These are phyloP conservation scores for Russula brevipes DNA, from an alignment of 768 basidiomycete species.

Conservation along the genomic window DNA sequence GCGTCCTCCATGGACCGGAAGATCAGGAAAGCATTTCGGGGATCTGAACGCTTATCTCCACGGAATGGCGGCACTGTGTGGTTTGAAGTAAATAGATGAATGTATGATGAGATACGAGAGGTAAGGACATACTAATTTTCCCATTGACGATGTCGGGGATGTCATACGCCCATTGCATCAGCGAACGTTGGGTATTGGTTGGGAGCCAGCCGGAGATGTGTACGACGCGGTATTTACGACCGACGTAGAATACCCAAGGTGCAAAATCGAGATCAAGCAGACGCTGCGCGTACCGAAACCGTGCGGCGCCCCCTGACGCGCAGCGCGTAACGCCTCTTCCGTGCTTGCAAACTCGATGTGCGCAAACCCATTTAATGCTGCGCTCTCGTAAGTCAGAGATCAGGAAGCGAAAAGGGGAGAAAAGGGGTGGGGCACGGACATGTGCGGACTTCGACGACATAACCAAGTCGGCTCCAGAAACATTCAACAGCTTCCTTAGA, in stretches of 20 bases:
- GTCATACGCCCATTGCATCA: constrained; percentile 6
- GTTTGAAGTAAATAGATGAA: neutral
- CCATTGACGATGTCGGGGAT: neutral
- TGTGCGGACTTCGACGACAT: constrained; percentile 17
- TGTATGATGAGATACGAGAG: no score
- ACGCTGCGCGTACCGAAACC: constrained; percentile 15
- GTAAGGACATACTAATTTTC: neutral
- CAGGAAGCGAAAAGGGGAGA: neutral
- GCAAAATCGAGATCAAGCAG: constrained; percentile 16
- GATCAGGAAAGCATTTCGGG: neutral
- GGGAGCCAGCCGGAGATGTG: constrained; percentile 11
- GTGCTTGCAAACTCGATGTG: constrained; percentile 20
- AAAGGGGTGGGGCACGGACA: constrained; percentile 1
- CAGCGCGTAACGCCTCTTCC: constrained; percentile 9
- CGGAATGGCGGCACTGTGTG: constrained; percentile 5
- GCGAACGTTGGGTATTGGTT: neutral
- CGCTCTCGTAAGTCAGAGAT: neutral
- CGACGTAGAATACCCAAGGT: neutral
- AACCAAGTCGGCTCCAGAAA: constrained; percentile 21
- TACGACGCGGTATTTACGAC: neutral
- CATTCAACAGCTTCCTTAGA: neutral
- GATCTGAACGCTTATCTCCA: neutral
- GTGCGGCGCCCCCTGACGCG: constrained; percentile 1
- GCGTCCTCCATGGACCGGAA: neutral
- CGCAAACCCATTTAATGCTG: constrained; percentile 12